phyloP scores from a whole-genome alignment of 768 basidiomycete genomes.

The Tubosaeta sp. region DNA sequence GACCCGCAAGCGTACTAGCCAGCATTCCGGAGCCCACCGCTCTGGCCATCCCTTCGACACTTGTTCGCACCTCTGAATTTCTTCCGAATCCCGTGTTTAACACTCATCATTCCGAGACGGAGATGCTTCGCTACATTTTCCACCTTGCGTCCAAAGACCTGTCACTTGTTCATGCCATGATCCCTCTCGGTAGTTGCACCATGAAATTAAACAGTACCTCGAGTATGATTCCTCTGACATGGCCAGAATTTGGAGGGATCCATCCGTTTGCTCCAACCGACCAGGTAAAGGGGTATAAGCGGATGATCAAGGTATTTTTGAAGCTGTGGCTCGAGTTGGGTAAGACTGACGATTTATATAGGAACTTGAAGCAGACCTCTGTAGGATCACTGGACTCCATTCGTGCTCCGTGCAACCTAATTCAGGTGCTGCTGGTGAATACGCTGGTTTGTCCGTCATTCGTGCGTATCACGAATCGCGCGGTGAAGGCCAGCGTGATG shows the following conservation, averaged over 20 bases:
- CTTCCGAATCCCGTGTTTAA: conserved; percentile 92
- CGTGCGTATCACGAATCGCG: conserved; percentile 90
- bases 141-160: conserved; percentile 93
- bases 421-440: conserved; percentile 97
- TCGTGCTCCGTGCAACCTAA: conserved; percentile 97
- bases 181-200: conserved; percentile 91
- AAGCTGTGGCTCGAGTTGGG: background rate
- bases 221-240: conserved; percentile 95
- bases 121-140: conserved; percentile 96
- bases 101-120: conserved; percentile 95
- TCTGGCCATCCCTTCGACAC: conserved; percentile 46
- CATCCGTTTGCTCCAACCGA: conserved; percentile 92
- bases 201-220: conserved; percentile 99
- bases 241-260: conserved; percentile 85
- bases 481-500: conserved; percentile 78
- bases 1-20: conserved; percentile 42
- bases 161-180: conserved; percentile 94
- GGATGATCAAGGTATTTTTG: conserved; percentile 64
- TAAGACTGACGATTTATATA: conserved; percentile 28
- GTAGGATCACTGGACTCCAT: conserved; percentile 94
- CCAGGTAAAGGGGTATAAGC: conserved; percentile 84
- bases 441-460: conserved; percentile 92
- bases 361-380: conserved; percentile 90
- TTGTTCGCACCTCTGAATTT: conserved; percentile 63
- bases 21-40: conserved; percentile 41